Percentiles rank a stretch among this genome's conserved stretches.
phyloP scores from a whole-genome alignment of 1,139 yeast genomes.

The Debaryomyces sp. region DNA sequence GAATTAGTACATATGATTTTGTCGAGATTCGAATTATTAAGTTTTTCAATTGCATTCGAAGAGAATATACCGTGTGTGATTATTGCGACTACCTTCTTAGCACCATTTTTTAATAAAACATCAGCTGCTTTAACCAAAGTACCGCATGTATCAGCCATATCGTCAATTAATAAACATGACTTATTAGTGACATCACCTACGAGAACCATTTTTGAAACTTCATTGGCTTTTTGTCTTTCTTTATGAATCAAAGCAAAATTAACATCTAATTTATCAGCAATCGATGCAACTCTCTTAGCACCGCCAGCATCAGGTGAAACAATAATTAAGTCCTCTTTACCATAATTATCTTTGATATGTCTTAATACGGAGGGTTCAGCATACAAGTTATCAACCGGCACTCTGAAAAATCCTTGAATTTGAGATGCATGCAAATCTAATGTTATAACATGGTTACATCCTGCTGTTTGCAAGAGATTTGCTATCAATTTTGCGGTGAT shows the following conservation, averaged over 20 bases:
- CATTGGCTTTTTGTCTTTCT: conserved; percentile 94
- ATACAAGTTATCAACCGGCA: conserved; percentile 94
- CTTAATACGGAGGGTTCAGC: conserved; percentile 95
- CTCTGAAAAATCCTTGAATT: conserved; percentile 94
- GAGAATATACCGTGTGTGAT: conserved; percentile 95
- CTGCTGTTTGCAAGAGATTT: conserved; percentile 92
- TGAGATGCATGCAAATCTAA: conserved; percentile 98
- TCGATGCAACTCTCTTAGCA: conserved; percentile 95
- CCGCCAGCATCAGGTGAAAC: conserved; percentile 99
- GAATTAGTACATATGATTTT: conserved; percentile 92
- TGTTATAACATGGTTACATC: conserved; percentile 95
- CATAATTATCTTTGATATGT: conserved; percentile 76
- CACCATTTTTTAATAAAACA: conserved; percentile 77
- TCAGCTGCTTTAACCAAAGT: conserved; percentile 96
- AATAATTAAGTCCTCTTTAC: conserved; percentile 70
- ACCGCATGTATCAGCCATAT: conserved; percentile 99
- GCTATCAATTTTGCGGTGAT: conserved; percentile 97
- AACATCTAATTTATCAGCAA: conserved; percentile 89
- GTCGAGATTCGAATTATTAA: conserved; percentile 76
- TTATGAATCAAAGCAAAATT: conserved; percentile 96
- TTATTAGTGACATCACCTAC: conserved; percentile 94
- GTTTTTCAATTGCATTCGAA: conserved; percentile 82
- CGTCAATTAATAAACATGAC: conserved; percentile 90
- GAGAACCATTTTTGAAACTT: conserved; percentile 90
- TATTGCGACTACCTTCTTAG: conserved; percentile 85